Evolutionary conservation across 2,329 filamentous ascomycete genomes (phyloP), one percentile per base, ranked within the genome.

Genomic region (Pseudonectria foliicola): DNA sequence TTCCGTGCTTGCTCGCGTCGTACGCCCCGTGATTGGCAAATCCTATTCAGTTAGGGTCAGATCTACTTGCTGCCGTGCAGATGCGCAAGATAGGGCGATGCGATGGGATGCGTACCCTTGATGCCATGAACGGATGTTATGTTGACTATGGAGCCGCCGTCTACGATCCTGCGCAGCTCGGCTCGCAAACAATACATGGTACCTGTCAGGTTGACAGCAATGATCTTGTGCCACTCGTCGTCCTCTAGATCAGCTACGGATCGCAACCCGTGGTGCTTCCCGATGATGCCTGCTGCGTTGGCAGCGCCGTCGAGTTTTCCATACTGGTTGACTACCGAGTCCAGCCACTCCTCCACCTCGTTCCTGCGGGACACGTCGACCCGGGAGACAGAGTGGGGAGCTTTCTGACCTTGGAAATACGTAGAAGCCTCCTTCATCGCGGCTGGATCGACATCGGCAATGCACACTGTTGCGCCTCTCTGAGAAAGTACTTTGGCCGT

Each of bases 71-170:
- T 21, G 18, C 18, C 8, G 8, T 21, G 18, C 18, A 5, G 18
- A 21, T 21, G 18, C 18, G 8, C 18, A 21, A 8, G 18, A 21
- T 5, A 34, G 25, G 4, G 18, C 16, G 10, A 27, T 33, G n/a
- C 13, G 35, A 25, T 24, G 35, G 27, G 14, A 25, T 29, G 13
- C 54, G 11, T 47, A 47, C 73, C 73, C 25, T 71, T 67, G 24
- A 71, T 47, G 21, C 56, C 55, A 34, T 60, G 55, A 34, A 61
- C 69, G 29, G 68, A 75, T 16, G 68, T 62, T 18, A 72, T 62
- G 49, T 75, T 79, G 35, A 80, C 75, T 48, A 80, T 77, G 39
- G 73, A 75, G 7, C 73, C 73, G 2, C 69, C 65, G 25, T 58
- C 44, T 18, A 37, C 45, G 31, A 57, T 50, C 27, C 44, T 64